Conservation (phyloP, 2,329 filamentous ascomycete genomes). For the Scedosporium aurantiacum region DNA sequence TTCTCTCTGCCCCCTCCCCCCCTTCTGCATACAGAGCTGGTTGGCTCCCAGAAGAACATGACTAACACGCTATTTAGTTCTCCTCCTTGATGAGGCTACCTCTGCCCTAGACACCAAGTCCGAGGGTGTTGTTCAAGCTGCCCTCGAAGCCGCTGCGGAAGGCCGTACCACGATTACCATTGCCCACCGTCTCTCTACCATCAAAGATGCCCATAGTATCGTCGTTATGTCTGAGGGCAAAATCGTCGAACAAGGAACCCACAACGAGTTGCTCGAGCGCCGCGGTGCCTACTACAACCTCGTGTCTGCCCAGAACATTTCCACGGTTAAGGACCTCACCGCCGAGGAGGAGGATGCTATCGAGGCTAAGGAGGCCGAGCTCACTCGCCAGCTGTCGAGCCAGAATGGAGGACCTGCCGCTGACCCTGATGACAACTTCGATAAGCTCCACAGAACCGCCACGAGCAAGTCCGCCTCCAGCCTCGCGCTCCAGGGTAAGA, state of each 20-base stretch:
- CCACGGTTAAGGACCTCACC: conserved; percentile 43
- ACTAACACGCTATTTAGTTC: conserved; percentile 32
- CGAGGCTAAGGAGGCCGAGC: conserved; percentile 37
- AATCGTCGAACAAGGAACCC: conserved; percentile 89
- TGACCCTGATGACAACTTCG: conserved; percentile 50
- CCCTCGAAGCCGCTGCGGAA: conserved; percentile 72
- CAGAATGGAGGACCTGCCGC: conserved; percentile 35
- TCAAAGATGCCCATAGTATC: conserved; percentile 90
- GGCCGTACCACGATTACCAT: conserved; percentile 94
- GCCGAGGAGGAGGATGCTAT: conserved; percentile 39
- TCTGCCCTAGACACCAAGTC: conserved; percentile 89
- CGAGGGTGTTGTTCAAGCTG: conserved; percentile 87
- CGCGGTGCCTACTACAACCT: conserved; percentile 70
- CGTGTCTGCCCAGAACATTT: conserved; percentile 80
- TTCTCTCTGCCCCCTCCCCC: neutral
- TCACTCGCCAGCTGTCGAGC: conserved; percentile 36
- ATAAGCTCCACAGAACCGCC: conserved; percentile 43
- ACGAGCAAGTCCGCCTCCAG: conserved; percentile 58
- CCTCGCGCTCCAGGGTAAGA: conserved; percentile 49
- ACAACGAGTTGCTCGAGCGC: conserved; percentile 63
- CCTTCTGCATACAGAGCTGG: neutral
- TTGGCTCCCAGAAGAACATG: neutral
- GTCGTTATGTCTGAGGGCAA: conserved; percentile 77
- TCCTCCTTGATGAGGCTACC: conserved; percentile 91
- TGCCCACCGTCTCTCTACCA: conserved; percentile 88